phyloP scores from a whole-genome alignment of 371 early-diverging fungal species.

The Blastocladiella emersonii region DNA sequence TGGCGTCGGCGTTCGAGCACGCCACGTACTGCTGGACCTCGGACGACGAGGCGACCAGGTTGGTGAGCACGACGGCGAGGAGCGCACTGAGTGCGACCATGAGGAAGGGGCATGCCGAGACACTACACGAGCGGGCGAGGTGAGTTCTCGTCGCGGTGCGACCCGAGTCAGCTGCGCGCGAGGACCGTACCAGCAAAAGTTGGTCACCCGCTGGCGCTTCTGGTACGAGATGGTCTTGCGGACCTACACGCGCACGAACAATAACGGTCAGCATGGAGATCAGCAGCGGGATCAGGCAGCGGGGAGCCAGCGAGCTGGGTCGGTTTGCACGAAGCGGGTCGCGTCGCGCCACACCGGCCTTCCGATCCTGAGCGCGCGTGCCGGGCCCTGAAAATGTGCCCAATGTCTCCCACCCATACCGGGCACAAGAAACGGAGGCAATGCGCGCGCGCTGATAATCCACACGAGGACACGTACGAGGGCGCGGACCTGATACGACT shows the following conservation, averaged over 20 bases:
- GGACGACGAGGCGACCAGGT: slow-evolving; percentile 17
- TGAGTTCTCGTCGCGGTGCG: too few relatives aligned
- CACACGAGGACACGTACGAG: background rate
- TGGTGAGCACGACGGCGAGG: slow-evolving; percentile 24
- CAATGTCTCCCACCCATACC: too few relatives aligned
- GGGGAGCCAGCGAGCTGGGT: too few relatives aligned
- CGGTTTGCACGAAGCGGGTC: too few relatives aligned
- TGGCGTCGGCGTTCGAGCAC: slow-evolving; percentile 18
- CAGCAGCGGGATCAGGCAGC: too few relatives aligned
- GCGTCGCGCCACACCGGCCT: too few relatives aligned
- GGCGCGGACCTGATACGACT: background rate
- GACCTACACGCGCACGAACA: slow-evolving; percentile 12
- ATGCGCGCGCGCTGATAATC: too few relatives aligned
- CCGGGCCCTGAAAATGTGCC: too few relatives aligned
- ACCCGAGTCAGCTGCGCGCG: too few relatives aligned
- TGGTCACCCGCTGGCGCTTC: slow-evolving; percentile 50
- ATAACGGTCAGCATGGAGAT: too few relatives aligned
- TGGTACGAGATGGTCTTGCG: slow-evolving; percentile 50
- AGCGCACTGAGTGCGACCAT: slow-evolving; percentile 39
- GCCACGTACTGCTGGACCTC: background rate
- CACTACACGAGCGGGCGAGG: slow-evolving; percentile 19
- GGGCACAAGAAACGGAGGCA: too few relatives aligned
- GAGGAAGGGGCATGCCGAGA: slow-evolving; percentile 38
- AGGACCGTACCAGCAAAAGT: slow-evolving; percentile 33
- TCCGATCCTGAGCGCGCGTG: too few relatives aligned